Conservation (phyloP, 805 yeast genomes). For the Candida dajiaensis region DNA sequence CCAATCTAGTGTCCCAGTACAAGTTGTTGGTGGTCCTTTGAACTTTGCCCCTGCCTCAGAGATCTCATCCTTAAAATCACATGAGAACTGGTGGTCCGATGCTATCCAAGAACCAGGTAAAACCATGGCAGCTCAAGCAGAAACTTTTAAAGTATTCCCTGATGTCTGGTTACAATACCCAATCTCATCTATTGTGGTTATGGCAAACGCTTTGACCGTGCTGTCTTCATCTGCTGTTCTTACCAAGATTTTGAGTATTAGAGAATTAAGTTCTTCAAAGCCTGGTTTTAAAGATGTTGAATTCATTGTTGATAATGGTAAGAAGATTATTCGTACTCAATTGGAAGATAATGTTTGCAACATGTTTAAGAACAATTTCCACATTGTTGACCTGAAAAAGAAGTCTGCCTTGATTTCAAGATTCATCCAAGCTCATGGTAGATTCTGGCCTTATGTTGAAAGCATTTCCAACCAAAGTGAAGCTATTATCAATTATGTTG, state of each 20-base stretch:
- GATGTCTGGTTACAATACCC: constrained; percentile 39
- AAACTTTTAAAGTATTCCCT: constrained; percentile 21
- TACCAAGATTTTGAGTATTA: constrained; percentile 16
- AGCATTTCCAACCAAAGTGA: constrained; percentile 19
- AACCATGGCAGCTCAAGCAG: constrained; percentile 16
- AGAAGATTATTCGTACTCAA: constrained; percentile 8
- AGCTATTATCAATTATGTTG: constrained; percentile 19
- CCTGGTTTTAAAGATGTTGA: constrained; percentile 5
- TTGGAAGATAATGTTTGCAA: constrained; percentile 7
- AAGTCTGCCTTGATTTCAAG: constrained; percentile 17
- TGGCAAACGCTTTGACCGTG: constrained; percentile 27
- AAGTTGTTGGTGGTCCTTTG: constrained; percentile 27
- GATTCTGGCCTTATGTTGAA: constrained; percentile 25
- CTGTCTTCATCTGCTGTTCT: constrained; percentile 26
- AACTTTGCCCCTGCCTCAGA: constrained; percentile 21
- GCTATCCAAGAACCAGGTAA: constrained; percentile 20
- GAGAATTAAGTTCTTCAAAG: constrained; percentile 1
- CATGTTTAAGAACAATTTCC: constrained; percentile 10
- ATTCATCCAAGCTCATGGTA: constrained; percentile 22
- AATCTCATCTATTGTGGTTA: constrained; percentile 23
- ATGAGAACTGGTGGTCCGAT: constrained; percentile 24
- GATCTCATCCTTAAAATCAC: constrained; percentile 16
- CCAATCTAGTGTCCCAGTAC: constrained; percentile 13
- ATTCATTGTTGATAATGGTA: constrained; percentile 6
- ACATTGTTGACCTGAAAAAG: constrained; percentile 12